A percentile compares a stretch with the other conserved stretches of the same genome.
Conservation (phyloP, 1,284 basidiomycete genomes). For the Ceraceosorus guamensis region DNA sequence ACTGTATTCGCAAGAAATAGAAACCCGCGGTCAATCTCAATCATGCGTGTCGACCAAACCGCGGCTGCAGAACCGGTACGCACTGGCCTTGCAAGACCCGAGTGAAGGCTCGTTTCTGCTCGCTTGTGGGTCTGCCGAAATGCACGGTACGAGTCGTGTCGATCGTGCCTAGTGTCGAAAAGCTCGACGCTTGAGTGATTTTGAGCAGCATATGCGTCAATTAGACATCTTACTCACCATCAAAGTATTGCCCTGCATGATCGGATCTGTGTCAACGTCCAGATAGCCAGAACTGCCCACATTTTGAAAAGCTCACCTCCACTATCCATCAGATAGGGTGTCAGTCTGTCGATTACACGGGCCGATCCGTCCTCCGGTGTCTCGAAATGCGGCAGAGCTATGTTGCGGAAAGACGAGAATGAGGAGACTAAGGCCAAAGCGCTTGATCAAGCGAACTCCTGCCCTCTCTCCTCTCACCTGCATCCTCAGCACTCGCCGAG, state of each 20-base stretch:
- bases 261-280: too few relatives aligned
- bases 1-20: neutral
- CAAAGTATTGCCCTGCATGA: too few relatives aligned
- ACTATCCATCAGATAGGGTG: slow-evolving; percentile 42
- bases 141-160: slow-evolving; percentile 44
- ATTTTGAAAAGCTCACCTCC: slow-evolving; percentile 39
- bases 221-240: too few relatives aligned
- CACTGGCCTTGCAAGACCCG: slow-evolving; percentile 39
- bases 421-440: neutral
- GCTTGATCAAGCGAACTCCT: neutral
- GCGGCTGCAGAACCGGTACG: slow-evolving; percentile 14
- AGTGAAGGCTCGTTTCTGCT: slow-evolving; percentile 42
- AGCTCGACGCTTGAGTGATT: too few relatives aligned
- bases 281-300: too few relatives aligned
- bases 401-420: neutral
- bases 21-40: neutral
- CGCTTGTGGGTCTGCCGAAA: slow-evolving; percentile 35
- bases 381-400: slow-evolving; percentile 43
- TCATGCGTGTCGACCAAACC: neutral
- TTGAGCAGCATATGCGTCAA: too few relatives aligned
- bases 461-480: slow-evolving; percentile 3
- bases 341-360: slow-evolving; percentile 28
- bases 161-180: slow-evolving; percentile 25
- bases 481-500: slow-evolving; percentile 36
- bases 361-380: slow-evolving; percentile 28